Conservation (phyloP, 345 rosid genomes). For the Raphanus raphanistrum region DNA sequence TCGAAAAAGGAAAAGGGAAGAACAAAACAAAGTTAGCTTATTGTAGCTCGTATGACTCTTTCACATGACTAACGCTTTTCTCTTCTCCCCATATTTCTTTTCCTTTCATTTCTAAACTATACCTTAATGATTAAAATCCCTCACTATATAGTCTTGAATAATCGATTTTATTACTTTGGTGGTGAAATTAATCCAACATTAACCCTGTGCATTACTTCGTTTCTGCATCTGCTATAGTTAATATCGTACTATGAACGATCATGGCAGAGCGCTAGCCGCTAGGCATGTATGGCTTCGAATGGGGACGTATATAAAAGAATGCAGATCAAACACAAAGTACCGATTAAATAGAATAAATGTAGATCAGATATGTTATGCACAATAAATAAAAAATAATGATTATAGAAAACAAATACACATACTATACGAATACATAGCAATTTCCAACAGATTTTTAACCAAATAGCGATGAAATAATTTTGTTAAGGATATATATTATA, state of each 20-base stretch:
- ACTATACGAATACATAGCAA: no score
- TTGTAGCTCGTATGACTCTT: slow-evolving; percentile 34
- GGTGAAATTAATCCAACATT: neutral
- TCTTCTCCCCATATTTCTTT: slow-evolving; percentile 33
- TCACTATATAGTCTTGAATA: neutral
- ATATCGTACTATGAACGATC: neutral
- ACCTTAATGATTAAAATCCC: slow-evolving; percentile 32
- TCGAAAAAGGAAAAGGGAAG: slow-evolving; percentile 25
- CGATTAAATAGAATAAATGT: no score
- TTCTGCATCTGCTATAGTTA: neutral
- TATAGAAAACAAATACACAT: no score
- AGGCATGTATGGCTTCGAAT: neutral
- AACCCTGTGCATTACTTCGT: neutral
- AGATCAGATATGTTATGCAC: no score
- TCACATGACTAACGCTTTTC: slow-evolving; percentile 42
- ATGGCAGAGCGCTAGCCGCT: neutral
- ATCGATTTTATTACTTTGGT: neutral
- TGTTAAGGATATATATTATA: no score
- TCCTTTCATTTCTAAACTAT: slow-evolving; percentile 31
- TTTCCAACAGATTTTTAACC: no score
- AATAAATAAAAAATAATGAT: no score
- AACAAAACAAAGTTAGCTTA: slow-evolving; percentile 39
- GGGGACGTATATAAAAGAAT: no score
- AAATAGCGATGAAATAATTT: no score
- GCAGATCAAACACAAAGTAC: no score